Conservation (phyloP, 192 early-diverging fungal genomes). For the Lunasporangiospora selenospora region DNA sequence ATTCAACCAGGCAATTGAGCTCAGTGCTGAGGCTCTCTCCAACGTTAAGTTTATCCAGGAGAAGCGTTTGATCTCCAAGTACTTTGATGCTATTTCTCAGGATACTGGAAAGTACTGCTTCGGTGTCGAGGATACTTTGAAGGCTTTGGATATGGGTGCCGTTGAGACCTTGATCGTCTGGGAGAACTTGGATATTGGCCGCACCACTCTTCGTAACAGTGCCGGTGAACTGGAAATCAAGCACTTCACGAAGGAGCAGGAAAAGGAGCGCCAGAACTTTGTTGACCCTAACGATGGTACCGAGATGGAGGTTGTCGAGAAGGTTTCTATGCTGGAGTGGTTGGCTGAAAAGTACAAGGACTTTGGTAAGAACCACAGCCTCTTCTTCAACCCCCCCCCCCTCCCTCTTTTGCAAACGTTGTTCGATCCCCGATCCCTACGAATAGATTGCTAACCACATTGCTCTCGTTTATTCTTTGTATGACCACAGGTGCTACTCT, state of each 20-base stretch:
- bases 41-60: conserved; percentile 99
- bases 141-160: conserved; percentile 96
- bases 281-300: conserved; percentile 66
- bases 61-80: conserved; percentile 94
- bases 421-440: not conserved
- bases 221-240: conserved; percentile 65
- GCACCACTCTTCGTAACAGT: conserved; percentile 81
- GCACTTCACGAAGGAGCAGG: conserved; percentile 87
- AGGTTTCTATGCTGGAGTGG: conserved; percentile 93
- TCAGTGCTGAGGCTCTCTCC: conserved; percentile 87
- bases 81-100: conserved; percentile 97
- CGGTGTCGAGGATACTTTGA: conserved; percentile 95
- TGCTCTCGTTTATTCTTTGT: not conserved
- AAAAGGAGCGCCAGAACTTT: conserved; percentile 79
- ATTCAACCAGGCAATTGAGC: conserved; percentile 95
- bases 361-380: conserved; percentile 78
- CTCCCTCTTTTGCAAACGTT: too few species aligned
- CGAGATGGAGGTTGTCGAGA: conserved; percentile 86
- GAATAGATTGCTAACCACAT: not conserved
- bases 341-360: conserved; percentile 98
- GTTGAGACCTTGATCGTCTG: conserved; percentile 98
- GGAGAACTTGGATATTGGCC: conserved; percentile 89
- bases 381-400: too few species aligned
- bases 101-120: conserved; percentile 97
- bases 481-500: conserved; percentile 83